Base-by-base conservation (phyloP, 2,329 filamentous ascomycete species). In the Phoma sp. region DNA sequence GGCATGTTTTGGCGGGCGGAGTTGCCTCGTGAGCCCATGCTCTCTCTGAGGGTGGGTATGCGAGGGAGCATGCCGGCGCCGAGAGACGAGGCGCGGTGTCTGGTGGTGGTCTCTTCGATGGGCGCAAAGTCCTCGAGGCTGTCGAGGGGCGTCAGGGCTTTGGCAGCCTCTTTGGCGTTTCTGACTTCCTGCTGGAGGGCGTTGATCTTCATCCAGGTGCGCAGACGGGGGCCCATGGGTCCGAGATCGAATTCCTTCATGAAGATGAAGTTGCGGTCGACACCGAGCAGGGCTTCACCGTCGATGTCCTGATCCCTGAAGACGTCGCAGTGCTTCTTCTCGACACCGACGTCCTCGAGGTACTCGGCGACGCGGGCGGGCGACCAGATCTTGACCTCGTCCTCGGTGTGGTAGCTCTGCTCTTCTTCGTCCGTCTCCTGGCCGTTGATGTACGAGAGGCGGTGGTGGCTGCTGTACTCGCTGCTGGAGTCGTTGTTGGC, bases 181-280 rank as follows among this genome's bases (percentile, higher is more conserved):
- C 85, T 88, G 37, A 95, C 88, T 74, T 97, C 92, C 68, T 96
- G 91, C 72, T 98, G 94, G 60, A 98, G 83, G 3, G 86, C 82
- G 76, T 96, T 96, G 74, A 98, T 93, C 76, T 95, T 96, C 76
- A 97, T 92, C 94, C 94, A 98, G 2, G 93, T 96, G 75, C 96
- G 96, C 58, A 98, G 78, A 58, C 94, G 85, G 53, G 91, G 85
- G 8, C 94, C 94, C 64, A 98, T 93, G 3, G 93, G 91, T 17
- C 94, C 94, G 63, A 98, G 82, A 64, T 97, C 91, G 67, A 97
- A 96, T 41, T 95, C 93, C 72, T 96, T 96, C 80, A 98, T 88
- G 73, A 97, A 96, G 15, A 98, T 82, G 35, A 95, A 96, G 53
- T 91, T 91, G 77, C 97, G 94, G 67, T 97, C 92, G 91, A 98